A percentile compares a stretch with the other conserved stretches of the same genome.
These are phyloP conservation scores for Trichocladium uniseriatum DNA, from an alignment of 495 filamentous ascomycete species.

Conservation along the genomic window DNA sequence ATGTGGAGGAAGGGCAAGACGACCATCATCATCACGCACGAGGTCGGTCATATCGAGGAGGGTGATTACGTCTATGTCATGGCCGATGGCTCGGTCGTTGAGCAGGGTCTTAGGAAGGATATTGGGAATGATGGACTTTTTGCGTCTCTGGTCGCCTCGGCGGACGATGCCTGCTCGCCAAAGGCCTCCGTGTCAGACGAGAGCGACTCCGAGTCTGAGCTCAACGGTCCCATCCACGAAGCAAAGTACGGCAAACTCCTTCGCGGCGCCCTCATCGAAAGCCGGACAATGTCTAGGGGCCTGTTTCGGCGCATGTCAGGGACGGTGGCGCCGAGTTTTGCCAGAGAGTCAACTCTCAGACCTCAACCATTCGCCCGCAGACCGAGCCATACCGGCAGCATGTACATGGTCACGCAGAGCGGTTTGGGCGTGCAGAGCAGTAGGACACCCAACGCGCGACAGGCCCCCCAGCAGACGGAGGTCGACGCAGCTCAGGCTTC, in stretches of 20 bases:
- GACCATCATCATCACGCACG: slow-evolving; percentile 87
- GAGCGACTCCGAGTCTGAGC: neutral
- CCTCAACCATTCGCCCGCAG: neutral
- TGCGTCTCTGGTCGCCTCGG: slow-evolving; percentile 20
- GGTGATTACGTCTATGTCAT: slow-evolving; percentile 76
- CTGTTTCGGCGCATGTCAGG: slow-evolving; percentile 15
- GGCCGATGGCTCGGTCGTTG: slow-evolving; percentile 57
- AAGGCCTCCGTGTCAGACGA: neutral
- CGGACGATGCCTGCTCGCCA: slow-evolving; percentile 10
- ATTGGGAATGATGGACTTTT: slow-evolving; percentile 31
- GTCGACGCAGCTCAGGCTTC: neutral
- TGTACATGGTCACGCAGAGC: slow-evolving; percentile 13
- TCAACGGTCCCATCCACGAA: slow-evolving; percentile 2
- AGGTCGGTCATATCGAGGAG: slow-evolving; percentile 67
- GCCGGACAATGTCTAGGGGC: slow-evolving; percentile 1
- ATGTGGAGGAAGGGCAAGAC: slow-evolving; percentile 70
- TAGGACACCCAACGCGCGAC: slow-evolving; percentile 10
- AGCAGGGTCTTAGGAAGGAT: slow-evolving; percentile 50
- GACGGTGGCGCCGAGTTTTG: neutral
- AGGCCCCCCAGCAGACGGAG: neutral
- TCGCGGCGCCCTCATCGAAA: slow-evolving; percentile 8
- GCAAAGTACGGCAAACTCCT: slow-evolving; percentile 11
- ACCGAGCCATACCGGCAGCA: neutral
- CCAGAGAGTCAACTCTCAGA: neutral
- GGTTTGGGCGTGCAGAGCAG: slow-evolving; percentile 15